Evolutionary conservation across 2,329 filamentous ascomycete species (phyloP), one percentile per base, ranked within the genome.

Genomic region (Madurella fahalii): DNA sequence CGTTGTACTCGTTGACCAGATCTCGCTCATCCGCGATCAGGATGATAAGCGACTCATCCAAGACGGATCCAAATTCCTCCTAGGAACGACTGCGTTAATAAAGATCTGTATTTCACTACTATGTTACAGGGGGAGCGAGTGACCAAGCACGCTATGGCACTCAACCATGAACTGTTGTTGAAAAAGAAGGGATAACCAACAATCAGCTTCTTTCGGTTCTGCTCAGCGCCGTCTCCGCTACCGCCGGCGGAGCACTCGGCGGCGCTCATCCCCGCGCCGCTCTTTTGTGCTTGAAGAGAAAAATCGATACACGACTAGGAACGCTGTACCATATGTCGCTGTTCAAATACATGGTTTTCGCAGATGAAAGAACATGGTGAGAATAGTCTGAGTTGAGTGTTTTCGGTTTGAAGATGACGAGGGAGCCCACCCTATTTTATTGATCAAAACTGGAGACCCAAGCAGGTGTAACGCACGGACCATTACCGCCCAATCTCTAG

Each of bases 1-100:
- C 72, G 2, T 77, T 65, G 32, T 84, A 73, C 41, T 84, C 74
- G 1, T 72, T 68, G 0, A 77, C 63, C 16, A 92, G 73, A 62
- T 91, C 81, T 69, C 84, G 89, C 65, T 97, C 93, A 50, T 76
- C 82, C 5, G 84, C 76, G 47, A 96, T 88, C 4, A 90, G 86
- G 51, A 86, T 79, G 55, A 96, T 81, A 12, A 93, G 78, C 0
- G 89, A 81, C 60, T 90, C 82, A 62, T 96, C 92, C 40, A 96
- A 71, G 16, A 86, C 80, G 20, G 87, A 81, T 66, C 85, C 85
- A 65, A 90, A 93, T 60, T 86, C 82, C 58, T 84, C 78, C 63
- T 64, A 12, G 40, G 20, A 13, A 2, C 5, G 25, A 37, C n/a
- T n/a, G 20, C n/a, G 17, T 56, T 12, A 47, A 32, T 18, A 34